These are phyloP conservation scores for Jatropha podagrica DNA, from an alignment of 441 rosid species.

Conservation along the genomic window DNA sequence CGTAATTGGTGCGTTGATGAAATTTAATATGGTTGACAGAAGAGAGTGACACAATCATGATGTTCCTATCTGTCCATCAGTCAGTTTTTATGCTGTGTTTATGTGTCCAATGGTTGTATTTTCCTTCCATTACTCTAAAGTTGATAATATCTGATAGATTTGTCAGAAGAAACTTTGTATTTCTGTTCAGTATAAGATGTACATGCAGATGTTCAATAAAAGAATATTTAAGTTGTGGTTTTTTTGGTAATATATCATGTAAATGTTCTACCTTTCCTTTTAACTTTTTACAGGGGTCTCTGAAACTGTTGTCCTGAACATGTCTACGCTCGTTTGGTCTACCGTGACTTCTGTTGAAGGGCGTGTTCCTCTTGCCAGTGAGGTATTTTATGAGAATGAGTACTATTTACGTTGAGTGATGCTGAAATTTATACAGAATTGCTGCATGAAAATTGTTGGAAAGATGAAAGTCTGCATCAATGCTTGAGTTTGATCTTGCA, in stretches of 20 bases:
- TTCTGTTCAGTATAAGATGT: background rate
- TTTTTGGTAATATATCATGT: background rate
- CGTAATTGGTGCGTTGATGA: background rate
- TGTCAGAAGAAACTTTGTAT: conserved; percentile 7
- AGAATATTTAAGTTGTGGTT: background rate
- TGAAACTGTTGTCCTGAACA: conserved; percentile 91
- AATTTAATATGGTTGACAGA: background rate
- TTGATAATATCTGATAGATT: background rate
- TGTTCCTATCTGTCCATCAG: background rate
- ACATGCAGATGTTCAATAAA: background rate
- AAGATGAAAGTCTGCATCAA: background rate
- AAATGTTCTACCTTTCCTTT: background rate
- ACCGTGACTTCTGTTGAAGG: conserved; percentile 84
- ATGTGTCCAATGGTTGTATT: background rate
- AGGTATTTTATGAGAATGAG: conserved; percentile 48
- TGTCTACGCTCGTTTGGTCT: conserved; percentile 98
- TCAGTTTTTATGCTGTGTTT: background rate
- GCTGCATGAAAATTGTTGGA: background rate
- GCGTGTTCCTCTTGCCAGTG: conserved; percentile 95
- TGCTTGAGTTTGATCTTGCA: background rate
- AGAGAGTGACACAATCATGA: background rate
- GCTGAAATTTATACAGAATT: background rate
- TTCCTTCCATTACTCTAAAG: background rate
- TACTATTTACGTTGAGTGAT: background rate
- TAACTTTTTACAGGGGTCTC: conserved; percentile 67